Percentiles rank a stretch among this genome's conserved stretches.
These are phyloP conservation scores for Parastagonospora nodorum DNA, from an alignment of 2,329 filamentous ascomycete genomes.

Conservation along the genomic window DNA sequence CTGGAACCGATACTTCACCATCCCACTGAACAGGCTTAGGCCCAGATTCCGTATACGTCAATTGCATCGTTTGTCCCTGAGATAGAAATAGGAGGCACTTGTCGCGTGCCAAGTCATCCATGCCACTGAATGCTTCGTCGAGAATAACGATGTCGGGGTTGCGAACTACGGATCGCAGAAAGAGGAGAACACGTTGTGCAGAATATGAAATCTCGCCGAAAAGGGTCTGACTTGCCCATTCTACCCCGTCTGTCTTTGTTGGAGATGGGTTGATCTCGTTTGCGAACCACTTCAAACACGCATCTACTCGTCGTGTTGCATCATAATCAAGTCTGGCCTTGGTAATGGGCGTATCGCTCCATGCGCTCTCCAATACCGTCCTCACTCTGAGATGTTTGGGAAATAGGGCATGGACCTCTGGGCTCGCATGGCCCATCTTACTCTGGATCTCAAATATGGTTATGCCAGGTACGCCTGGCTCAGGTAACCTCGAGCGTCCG, in stretches of 20 bases:
- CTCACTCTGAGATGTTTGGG: conserved; percentile 76
- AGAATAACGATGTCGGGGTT: conserved; percentile 56
- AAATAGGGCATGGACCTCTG: conserved; percentile 93
- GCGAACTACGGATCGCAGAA: conserved; percentile 62
- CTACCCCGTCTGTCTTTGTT: conserved; percentile 62
- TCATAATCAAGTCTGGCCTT: conserved; percentile 67
- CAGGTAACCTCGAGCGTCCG: conserved; percentile 77
- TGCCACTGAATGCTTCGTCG: conserved; percentile 58
- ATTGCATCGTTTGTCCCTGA: conserved; percentile 47
- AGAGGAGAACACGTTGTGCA: conserved; percentile 81
- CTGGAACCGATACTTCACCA: conserved; percentile 60
- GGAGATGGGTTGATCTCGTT: conserved; percentile 69
- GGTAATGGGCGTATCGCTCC: conserved; percentile 83
- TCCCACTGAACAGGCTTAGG: conserved; percentile 51
- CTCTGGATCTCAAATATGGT: conserved; percentile 92
- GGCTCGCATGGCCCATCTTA: conserved; percentile 89
- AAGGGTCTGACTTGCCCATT: conserved; percentile 70
- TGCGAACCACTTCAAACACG: conserved; percentile 76
- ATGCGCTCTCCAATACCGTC: conserved; percentile 80
- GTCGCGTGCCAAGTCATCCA: conserved; percentile 69
- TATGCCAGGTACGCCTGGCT: conserved; percentile 72
- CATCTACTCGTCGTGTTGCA: conserved; percentile 66
- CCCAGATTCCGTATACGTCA: conserved; percentile 42
- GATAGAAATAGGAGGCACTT: conserved; percentile 83
- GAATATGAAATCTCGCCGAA: conserved; percentile 81